Evolutionary conservation across 352 stramenopile genomes (phyloP), one percentile per base, ranked within the genome.

Genomic region (Elongisporangium undulatum): DNA sequence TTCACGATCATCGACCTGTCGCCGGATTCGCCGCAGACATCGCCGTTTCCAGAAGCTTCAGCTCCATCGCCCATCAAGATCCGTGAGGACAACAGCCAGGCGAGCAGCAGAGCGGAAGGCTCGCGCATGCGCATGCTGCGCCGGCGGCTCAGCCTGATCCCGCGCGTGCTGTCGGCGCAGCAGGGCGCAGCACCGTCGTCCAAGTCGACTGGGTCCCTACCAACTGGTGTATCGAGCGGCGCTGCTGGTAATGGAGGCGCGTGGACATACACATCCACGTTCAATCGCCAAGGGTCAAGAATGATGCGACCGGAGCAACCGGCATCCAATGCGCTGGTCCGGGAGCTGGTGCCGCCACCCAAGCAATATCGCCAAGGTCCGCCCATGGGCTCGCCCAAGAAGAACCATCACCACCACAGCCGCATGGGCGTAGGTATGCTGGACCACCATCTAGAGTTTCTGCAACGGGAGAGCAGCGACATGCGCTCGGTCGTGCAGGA

Each of bases 1-100:
- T 92, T 92, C 51, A 92, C 81, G 19, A 92, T 92, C 70, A 92
- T 85, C 16, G 83, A 92, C 58, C 50, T 90, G 63, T 90, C 83
- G 9, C 79, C 83, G 0, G 81, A 89, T 52, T 87, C 78, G 4
- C 68, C 76, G 4, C 59, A 72, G 50, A 41, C 61, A 29, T 66
- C 66, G 22, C 55, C 69, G 1, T 61, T 23, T 26, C 55, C 16
- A 23, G 29, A 41, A 9, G 29, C 29, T 15, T 41, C 29, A 9
- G 29, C 29, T 6, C 29, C 29, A 13, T 41, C 29, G 9, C 29
- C 29, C 8, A 13, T 41, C 29, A 41, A 41, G 7, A 34, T 34
- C 24, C 26, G 41, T 24, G 62, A 61, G 45, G 63, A 55, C 6
- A 50, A 20, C 49, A 50, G 45, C 12, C n/a, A 51, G 7, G 16